Percentiles rank a stretch among this genome's conserved stretches.
These are phyloP conservation scores for Serendipita sp. DNA, from an alignment of 768 basidiomycete genomes.

Conservation along the genomic window DNA sequence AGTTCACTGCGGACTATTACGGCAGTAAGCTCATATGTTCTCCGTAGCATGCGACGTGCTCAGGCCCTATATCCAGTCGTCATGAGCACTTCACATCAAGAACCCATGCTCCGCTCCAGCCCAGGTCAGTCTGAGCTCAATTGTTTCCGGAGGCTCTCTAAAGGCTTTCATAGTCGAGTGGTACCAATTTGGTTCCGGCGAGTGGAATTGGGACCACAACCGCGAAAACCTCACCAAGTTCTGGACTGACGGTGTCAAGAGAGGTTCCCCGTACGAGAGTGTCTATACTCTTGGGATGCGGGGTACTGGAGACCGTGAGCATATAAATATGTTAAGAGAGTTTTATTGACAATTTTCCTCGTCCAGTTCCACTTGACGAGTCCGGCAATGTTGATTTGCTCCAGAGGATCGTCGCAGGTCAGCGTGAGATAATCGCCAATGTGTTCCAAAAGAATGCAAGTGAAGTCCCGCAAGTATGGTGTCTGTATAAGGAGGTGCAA, in stretches of 20 bases:
- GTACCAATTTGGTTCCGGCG: slow-evolving; percentile 36
- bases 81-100: slow-evolving; percentile 63
- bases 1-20: slow-evolving; percentile 44
- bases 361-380: slow-evolving; percentile 36
- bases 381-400: slow-evolving; percentile 35
- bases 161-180: slow-evolving; percentile 32
- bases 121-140: slow-evolving; percentile 20
- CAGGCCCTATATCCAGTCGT: slow-evolving; percentile 24
- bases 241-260: slow-evolving; percentile 44
- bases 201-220: slow-evolving; percentile 50
- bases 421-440: slow-evolving; percentile 40
- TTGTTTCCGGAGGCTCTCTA: background rate
- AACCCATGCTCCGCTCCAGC: slow-evolving; percentile 59
- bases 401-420: slow-evolving; percentile 41
- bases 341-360: background rate
- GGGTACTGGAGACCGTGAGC: slow-evolving; percentile 29
- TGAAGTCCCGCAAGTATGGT: slow-evolving; percentile 44
- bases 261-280: slow-evolving; percentile 44
- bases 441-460: slow-evolving; percentile 35
- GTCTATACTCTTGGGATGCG: slow-evolving; percentile 58
- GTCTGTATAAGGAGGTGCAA: slow-evolving; percentile 46
- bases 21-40: slow-evolving; percentile 21
- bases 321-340: background rate
- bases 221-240: slow-evolving; percentile 39
- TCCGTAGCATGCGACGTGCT: too few relatives aligned